A percentile compares a stretch with the other conserved stretches of the same genome.
Conservation (phyloP, 768 basidiomycete genomes). For the Pisolithus orientalis region DNA sequence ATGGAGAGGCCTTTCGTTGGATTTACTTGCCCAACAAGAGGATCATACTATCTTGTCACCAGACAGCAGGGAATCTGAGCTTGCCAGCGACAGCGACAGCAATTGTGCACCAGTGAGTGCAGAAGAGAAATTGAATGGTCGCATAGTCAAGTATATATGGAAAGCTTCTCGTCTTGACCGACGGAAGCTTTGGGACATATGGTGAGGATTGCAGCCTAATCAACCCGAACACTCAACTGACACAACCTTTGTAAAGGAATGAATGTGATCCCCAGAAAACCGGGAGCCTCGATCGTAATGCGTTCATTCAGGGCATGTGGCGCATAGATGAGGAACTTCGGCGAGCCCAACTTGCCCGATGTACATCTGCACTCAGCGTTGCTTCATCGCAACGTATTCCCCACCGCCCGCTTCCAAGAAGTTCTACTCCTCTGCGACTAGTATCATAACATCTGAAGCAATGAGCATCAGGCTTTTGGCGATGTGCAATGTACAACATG, state of each 20-base stretch:
- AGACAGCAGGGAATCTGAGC: slow-evolving; percentile 7
- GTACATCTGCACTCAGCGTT: slow-evolving; percentile 25
- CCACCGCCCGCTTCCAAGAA: slow-evolving; percentile 23
- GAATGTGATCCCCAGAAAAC: slow-evolving; percentile 56
- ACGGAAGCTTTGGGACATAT: slow-evolving; percentile 52
- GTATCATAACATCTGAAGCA: slow-evolving; percentile 7
- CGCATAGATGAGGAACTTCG: slow-evolving; percentile 78
- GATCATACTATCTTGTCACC: slow-evolving; percentile 18
- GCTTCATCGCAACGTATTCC: slow-evolving; percentile 30
- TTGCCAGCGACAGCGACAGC: slow-evolving; percentile 4
- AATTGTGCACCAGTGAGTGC: slow-evolving; percentile 31
- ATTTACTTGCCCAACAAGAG: slow-evolving; percentile 47
- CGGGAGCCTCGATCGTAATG: slow-evolving; percentile 59
- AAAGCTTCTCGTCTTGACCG: slow-evolving; percentile 49
- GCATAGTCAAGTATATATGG: slow-evolving; percentile 58
- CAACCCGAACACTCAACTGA: not conserved
- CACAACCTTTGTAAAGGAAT: slow-evolving; percentile 38
- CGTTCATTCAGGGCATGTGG: slow-evolving; percentile 79
- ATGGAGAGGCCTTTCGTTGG: slow-evolving; percentile 70
- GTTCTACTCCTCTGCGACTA: slow-evolving; percentile 5
- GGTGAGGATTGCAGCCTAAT: slow-evolving; percentile 37
- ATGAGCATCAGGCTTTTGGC: no score
- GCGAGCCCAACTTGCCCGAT: slow-evolving; percentile 41
- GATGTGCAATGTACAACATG: not conserved
- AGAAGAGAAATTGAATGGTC: slow-evolving; percentile 50